phyloP scores from a whole-genome alignment of 306 rosid genomes.

The Crataegus laevigata region DNA sequence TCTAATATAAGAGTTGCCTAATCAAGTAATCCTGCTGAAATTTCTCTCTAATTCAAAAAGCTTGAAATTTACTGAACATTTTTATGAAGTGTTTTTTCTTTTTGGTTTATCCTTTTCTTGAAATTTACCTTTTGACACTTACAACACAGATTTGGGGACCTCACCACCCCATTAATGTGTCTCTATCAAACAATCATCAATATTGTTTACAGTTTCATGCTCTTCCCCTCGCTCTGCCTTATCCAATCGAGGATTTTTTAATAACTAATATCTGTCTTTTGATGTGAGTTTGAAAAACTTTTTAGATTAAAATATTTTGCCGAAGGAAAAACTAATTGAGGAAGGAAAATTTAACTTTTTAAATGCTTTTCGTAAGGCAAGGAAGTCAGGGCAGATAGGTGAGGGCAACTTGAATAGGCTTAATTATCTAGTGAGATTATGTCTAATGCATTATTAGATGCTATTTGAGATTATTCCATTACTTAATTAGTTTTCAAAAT shows the following conservation, averaged over 20 bases:
- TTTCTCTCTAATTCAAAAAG: too few species aligned
- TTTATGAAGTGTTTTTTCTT: neutral
- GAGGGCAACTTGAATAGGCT: neutral
- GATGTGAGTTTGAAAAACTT: too few species aligned
- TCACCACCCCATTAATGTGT: slow-evolving; percentile 4
- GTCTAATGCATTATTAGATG: neutral
- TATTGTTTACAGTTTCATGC: neutral
- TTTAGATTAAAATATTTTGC: too few species aligned
- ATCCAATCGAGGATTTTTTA: too few species aligned
- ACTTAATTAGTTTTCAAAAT: neutral
- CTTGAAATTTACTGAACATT: neutral
- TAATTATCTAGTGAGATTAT: neutral
- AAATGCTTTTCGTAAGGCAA: too few species aligned
- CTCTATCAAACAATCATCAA: neutral
- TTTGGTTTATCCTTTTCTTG: neutral
- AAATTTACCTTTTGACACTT: neutral
- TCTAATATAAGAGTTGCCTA: neutral
- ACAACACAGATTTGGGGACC: slow-evolving; percentile 10
- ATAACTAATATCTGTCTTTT: too few species aligned
- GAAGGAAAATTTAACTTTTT: too few species aligned
- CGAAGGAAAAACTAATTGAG: too few species aligned
- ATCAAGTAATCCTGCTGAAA: neutral
- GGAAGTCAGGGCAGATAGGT: too few species aligned
- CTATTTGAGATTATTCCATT: neutral
- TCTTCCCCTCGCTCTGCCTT: too few species aligned